Percentiles rank a stretch among this genome's conserved stretches.
Conservation (phyloP, 1,284 basidiomycete genomes). For the Melanopsichium pennsylvanicum region DNA sequence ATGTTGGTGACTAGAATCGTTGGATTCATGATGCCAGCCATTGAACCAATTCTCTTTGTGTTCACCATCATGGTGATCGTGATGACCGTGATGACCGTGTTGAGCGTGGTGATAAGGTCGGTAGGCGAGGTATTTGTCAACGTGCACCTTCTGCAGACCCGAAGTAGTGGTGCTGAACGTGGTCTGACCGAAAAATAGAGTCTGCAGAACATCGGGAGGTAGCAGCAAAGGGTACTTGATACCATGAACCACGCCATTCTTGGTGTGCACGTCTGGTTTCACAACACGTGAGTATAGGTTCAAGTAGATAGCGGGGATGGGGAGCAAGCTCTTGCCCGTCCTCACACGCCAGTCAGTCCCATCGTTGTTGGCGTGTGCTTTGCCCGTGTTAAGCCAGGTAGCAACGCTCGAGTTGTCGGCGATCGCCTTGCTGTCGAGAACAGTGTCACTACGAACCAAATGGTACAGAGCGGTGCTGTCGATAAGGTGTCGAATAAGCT, state of each 20-base stretch:
- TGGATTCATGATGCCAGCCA: conserved; percentile 16
- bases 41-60: conserved; percentile 66
- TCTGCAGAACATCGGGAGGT: conserved; percentile 73
- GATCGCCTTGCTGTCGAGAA: conserved; percentile 68
- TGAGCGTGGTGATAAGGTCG: conserved; percentile 71
- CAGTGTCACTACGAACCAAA: conserved; percentile 69
- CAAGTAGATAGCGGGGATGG: conserved; percentile 68
- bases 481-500: conserved; percentile 69
- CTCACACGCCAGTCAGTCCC: conserved; percentile 72
- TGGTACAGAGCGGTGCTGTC: conserved; percentile 74
- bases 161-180: conserved; percentile 71
- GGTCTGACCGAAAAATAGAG: conserved; percentile 71
- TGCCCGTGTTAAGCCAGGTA: conserved; percentile 69
- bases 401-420: conserved; percentile 73
- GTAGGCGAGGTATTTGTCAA: conserved; percentile 26
- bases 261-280: conserved; percentile 66
- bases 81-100: conserved; percentile 66
- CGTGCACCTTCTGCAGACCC: conserved; percentile 24
- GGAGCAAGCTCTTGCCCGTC: conserved; percentile 68
- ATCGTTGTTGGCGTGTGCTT: conserved; percentile 61
- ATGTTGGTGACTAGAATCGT: conserved; percentile 1
- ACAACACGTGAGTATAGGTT: conserved; percentile 73
- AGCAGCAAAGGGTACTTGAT: conserved; percentile 74
- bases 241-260: conserved; percentile 75
- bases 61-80: conserved; percentile 54